Evolutionary conservation across 2,329 filamentous ascomycete species (phyloP), one percentile per base, ranked within the genome.

Genomic region (Ophioceras dolichostomum): DNA sequence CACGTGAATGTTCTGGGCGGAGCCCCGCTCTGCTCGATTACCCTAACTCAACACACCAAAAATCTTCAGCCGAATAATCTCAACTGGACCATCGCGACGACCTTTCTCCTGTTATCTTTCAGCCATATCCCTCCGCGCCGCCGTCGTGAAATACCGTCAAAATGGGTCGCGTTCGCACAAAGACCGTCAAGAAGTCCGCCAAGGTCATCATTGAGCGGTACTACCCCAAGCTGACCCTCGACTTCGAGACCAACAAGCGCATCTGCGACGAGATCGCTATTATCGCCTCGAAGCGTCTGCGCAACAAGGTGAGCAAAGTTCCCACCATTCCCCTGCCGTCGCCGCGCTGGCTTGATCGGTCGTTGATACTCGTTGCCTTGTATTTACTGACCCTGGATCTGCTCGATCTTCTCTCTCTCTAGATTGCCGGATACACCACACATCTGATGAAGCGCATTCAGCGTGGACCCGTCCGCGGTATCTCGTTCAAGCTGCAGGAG

Each of bases 401-500:
- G 19, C 21, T 10, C 14, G 3, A 26, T 26, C 12, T 26, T 34
- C n/a, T n/a, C n/a, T n/a, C n/a, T n/a, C n/a, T n/a, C 38, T 50
- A 89, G 85, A 93, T 94, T 73, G 88, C 91, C 60, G 91, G 91
- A 58, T 96, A 94, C 80, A 94, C 89, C 58, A 96, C 91, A 52
- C 87, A 94, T 65, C 66, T 93, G 69, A 98, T 98, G 93, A 96
- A 96, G 82, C 91, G 91, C 70, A 98, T 98, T 58, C 91, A 96
- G 77, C 87, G 91, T 66, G 91, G 91, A 51, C 91, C 91, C 51
- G 91, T 98, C 68, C 93, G 91, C 58, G 91, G 91, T 76, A 98
- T 98, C 72, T 98, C 93, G 68, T 98, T 98, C 88, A 98, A 98
- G 80, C 85, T 98, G 45, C 91, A 98, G 74, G 91, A 98, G 76